These are phyloP conservation scores for Crithidia mellificae DNA, from an alignment of 208 protist genomes.

Conservation along the genomic window DNA sequence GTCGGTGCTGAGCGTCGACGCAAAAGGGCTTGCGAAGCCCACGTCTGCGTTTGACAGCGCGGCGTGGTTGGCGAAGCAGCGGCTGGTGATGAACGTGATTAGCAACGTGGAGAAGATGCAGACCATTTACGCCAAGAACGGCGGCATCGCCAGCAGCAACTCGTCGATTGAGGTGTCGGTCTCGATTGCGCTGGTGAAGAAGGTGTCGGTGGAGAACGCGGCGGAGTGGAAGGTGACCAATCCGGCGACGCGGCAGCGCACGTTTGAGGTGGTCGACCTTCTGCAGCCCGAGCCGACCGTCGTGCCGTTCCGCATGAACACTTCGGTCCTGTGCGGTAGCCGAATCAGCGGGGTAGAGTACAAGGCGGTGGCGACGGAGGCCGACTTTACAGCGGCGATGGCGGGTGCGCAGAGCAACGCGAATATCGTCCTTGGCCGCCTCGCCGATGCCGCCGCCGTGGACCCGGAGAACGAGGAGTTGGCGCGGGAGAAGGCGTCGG, in stretches of 20 bases:
- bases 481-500: slow-evolving; percentile 19
- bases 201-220: slow-evolving; percentile 13
- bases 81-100: slow-evolving; percentile 23
- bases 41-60: slow-evolving; percentile 38
- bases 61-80: slow-evolving; percentile 41
- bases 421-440: slow-evolving; percentile 15
- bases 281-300: slow-evolving; percentile 20
- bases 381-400: slow-evolving; percentile 30
- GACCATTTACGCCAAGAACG: slow-evolving; percentile 14
- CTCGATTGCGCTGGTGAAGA: slow-evolving; percentile 33
- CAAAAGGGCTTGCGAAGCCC: slow-evolving; percentile 11
- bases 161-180: slow-evolving; percentile 20
- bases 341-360: slow-evolving; percentile 37
- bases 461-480: slow-evolving; percentile 10
- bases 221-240: slow-evolving; percentile 17
- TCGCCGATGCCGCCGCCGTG: slow-evolving; percentile 25
- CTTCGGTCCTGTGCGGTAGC: slow-evolving; percentile 32
- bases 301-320: slow-evolving; percentile 23
- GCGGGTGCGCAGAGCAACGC: slow-evolving; percentile 39
- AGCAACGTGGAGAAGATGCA: slow-evolving; percentile 21
- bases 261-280: slow-evolving; percentile 44
- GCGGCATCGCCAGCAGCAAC: not conserved
- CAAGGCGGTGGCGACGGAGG: slow-evolving; percentile 21
- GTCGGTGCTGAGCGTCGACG: slow-evolving; percentile 40
- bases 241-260: slow-evolving; percentile 8